Evolutionary conservation across 257 asterid genomes (phyloP), one percentile per base, ranked within the genome.

Genomic region (Rauvolfia tetraphylla): DNA sequence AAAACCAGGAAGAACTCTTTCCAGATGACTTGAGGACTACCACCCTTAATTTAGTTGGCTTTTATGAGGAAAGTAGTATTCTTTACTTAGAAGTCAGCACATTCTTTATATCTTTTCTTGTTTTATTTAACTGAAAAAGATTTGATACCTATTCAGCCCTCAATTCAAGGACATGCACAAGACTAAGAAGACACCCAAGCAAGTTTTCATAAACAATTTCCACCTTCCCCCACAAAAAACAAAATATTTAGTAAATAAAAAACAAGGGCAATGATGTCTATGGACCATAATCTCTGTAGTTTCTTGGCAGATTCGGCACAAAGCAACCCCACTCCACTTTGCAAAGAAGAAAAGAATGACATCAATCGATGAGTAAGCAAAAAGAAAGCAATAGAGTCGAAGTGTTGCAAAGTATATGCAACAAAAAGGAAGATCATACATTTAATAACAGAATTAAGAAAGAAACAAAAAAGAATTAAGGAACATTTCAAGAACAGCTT

Each of bases 61-160:
- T 29, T 62, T 49, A 6, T 41, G 38, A n/a, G 51, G 72, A 41
- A 73, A 65, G 38, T 25, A 74, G 79, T 20, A 73, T 79, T 68
- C 79, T 59, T 74, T 68, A 48, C 6, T 20, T 46, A 29, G 44
- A 61, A 48, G 77, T 67, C 75, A 38, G 39, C 69, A 41, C 49
- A 68, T 79, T 79, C 71, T 46, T 67, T 31, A 77, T n/a, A 29
- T 77, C 75, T 68, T 17, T 39, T 56, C 63, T 57, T 58, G 29
- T 41, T 41, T 56, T 68, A 3, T 27, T 38, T 39, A 29, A 68
- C 23, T 9, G 17, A 46, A 56, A 7, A 59, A 56, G 12, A 41
- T 27, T 59, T 56, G 48, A 23, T 57, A 70, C 12, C 27, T 39
- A 36, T 61, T 61, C 29, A 29, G 44, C 39, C 82, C 78, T 73